Conservation (phyloP, 2,329 filamentous ascomycete genomes). For the Fusarium mundagurra region DNA sequence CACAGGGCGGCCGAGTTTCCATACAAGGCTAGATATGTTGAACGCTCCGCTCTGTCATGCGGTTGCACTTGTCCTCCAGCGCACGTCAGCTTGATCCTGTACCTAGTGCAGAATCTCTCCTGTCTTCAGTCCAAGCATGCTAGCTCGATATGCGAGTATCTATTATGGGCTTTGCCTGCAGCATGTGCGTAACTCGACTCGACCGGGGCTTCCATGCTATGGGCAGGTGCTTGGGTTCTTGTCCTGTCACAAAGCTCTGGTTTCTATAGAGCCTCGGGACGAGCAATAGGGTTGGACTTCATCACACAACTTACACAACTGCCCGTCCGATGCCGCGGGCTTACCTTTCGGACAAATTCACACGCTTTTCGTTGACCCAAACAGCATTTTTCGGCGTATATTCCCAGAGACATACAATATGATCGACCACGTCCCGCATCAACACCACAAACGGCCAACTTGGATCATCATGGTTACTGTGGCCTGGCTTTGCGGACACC, state of each 20-base stretch:
- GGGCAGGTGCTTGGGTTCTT: not conserved
- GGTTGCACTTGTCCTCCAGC: conserved; percentile 20
- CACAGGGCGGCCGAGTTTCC: not conserved
- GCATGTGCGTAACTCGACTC: not conserved
- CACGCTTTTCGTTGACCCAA: not conserved
- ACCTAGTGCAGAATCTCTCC: conserved; percentile 27
- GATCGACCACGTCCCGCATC: not conserved
- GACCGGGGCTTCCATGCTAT: not conserved
- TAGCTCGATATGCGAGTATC: conserved; percentile 5
- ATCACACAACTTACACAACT: not conserved
- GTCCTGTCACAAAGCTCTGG: not conserved
- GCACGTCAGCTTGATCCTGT: not conserved
- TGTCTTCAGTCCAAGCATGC: not conserved
- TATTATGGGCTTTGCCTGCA: not conserved
- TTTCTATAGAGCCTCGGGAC: not conserved
- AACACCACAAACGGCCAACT: conserved; percentile 10
- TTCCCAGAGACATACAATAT: not conserved
- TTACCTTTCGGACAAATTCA: not conserved
- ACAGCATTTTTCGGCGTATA: not conserved
- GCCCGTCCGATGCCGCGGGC: not conserved
- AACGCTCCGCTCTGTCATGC: not conserved
- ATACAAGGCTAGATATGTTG: not conserved
- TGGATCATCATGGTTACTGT: not conserved
- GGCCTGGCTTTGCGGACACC: conserved; percentile 14
- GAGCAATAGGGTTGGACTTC: not conserved